phyloP scores from a whole-genome alignment of 1,284 basidiomycete genomes.

The Porogramme epimiltina region DNA sequence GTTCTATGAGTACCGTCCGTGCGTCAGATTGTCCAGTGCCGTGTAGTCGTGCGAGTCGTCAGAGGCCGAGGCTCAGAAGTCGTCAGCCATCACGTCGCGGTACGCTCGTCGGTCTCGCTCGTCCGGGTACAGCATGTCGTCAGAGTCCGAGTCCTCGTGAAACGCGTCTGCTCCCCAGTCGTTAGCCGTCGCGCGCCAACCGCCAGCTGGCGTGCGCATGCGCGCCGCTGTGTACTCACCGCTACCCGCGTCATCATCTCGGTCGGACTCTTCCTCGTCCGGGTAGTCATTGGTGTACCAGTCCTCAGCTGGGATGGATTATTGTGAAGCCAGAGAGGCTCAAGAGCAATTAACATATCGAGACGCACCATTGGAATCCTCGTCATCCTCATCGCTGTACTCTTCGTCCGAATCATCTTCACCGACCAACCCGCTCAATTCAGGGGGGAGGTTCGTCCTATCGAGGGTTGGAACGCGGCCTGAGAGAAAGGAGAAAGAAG shows the following conservation, averaged over 20 bases:
- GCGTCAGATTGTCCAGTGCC: background rate
- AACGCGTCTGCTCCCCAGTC: conserved; percentile 16
- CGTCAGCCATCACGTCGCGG: conserved; percentile 12
- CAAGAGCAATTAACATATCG: background rate
- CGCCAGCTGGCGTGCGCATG: too few species aligned
- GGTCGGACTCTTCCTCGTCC: conserved; percentile 59
- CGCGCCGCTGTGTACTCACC: conserved; percentile 42
- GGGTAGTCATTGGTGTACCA: conserved; percentile 84
- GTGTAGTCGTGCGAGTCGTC: background rate
- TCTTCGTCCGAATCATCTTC: conserved; percentile 70
- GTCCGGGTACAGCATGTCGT: conserved; percentile 9
- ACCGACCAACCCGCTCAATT: conserved; percentile 47
- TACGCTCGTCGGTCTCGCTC: conserved; percentile 5
- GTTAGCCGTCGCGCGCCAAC: too few species aligned
- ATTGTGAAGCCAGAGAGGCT: background rate
- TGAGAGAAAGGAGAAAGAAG: background rate
- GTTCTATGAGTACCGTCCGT: background rate
- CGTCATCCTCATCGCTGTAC: conserved; percentile 78
- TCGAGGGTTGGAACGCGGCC: conserved; percentile 2
- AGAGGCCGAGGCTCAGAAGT: background rate
- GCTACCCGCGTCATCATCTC: conserved; percentile 36
- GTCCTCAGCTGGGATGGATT: conserved; percentile 60
- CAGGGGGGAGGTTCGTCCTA: conserved; percentile 65
- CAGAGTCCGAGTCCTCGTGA: conserved; percentile 22
- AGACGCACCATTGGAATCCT: conserved; percentile 74